A percentile compares a stretch with the other conserved stretches of the same genome.
These are phyloP conservation scores for Lactifluus rugatus DNA, from an alignment of 768 basidiomycete species.

Conservation along the genomic window DNA sequence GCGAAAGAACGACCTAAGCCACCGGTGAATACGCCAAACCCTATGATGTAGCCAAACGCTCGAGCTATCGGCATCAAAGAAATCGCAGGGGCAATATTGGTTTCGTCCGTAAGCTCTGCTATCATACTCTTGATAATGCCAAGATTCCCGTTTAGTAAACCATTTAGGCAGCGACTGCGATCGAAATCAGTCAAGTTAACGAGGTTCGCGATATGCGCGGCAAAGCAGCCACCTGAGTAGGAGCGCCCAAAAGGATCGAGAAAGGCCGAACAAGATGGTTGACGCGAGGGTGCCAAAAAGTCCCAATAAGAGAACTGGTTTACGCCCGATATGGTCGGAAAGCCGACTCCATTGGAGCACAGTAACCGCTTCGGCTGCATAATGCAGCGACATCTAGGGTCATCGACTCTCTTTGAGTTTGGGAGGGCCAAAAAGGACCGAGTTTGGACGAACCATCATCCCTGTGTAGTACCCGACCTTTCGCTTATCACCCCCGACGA, in stretches of 20 bases:
- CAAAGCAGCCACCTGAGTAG: conserved; percentile 21
- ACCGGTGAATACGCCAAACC: background rate
- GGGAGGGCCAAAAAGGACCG: too few relatives aligned
- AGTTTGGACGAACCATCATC: conserved; percentile 32
- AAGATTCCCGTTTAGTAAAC: background rate
- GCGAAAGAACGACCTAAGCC: background rate
- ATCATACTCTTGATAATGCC: conserved; percentile 28
- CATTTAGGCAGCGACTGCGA: background rate
- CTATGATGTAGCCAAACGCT: conserved; percentile 8
- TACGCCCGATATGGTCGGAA: conserved; percentile 29
- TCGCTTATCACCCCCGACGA: conserved; percentile 35
- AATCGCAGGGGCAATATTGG: conserved; percentile 32
- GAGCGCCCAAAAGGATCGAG: conserved; percentile 25
- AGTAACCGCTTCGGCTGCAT: conserved; percentile 36
- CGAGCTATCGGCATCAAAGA: conserved; percentile 24
- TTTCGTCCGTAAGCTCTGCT: conserved; percentile 54
- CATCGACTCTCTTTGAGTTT: background rate
- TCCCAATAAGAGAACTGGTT: conserved; percentile 27
- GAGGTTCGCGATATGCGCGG: too few relatives aligned
- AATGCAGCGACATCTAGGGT: conserved; percentile 38
- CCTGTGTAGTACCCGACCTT: conserved; percentile 22
- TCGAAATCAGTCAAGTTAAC: background rate
- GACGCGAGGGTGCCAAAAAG: conserved; percentile 26
- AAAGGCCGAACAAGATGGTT: conserved; percentile 30
- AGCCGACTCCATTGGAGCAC: conserved; percentile 40